Evolutionary conservation across 257 asterid species (phyloP).

Genomic region (Solanum raphanifolium): DNA sequence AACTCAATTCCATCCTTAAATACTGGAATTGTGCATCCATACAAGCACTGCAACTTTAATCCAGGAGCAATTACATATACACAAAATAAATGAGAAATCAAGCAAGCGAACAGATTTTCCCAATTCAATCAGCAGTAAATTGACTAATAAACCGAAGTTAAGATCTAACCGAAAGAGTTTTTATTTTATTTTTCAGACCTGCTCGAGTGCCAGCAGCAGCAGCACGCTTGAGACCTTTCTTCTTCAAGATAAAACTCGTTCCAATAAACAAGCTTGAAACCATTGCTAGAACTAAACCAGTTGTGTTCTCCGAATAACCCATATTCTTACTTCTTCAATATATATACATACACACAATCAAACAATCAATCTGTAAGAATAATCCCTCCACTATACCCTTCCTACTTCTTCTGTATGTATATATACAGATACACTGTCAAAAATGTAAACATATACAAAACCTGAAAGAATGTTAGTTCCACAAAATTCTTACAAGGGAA

Average conservation of each 20-base stretch:
- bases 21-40: background rate
- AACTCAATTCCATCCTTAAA: background rate
- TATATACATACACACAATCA: background rate
- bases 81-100: background rate
- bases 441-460: background rate
- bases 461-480: background rate
- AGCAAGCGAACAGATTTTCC: background rate
- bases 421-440: background rate
- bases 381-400: background rate
- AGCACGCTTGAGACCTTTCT: constrained; percentile 87
- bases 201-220: constrained; percentile 75
- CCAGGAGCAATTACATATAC: background rate
- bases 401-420: background rate
- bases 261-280: constrained; percentile 84
- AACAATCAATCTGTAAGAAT: background rate
- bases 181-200: constrained; percentile 15
- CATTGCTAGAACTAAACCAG: constrained; percentile 77
- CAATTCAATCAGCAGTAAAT: background rate
- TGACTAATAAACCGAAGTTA: background rate
- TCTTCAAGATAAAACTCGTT: constrained; percentile 78
- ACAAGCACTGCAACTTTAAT: background rate
- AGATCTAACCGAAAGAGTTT: background rate
- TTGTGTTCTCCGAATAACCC: constrained; percentile 62
- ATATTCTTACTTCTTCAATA: constrained; percentile 4
- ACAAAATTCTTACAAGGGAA: background rate